Conservation (phyloP, 2,329 filamentous ascomycete species). For the Botryotinia globosa region DNA sequence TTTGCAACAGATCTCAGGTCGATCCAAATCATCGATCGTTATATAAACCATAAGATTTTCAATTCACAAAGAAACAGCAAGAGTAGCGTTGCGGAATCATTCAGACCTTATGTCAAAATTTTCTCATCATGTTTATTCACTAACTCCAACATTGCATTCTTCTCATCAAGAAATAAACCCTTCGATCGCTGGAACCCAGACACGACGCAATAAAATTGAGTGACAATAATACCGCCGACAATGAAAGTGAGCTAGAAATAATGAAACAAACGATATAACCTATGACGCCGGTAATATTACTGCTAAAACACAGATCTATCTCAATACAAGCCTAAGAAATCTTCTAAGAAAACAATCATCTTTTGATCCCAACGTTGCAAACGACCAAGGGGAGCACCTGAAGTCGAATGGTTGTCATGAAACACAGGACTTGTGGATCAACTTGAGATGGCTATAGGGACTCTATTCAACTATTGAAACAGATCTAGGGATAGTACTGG, state of each 20-base stretch:
- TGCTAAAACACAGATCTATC: neutral
- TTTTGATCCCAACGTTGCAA: neutral
- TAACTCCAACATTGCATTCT: no score
- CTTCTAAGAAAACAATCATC: neutral
- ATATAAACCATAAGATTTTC: neutral
- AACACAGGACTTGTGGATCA: neutral
- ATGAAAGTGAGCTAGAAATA: fast-evolving
- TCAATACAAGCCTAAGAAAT: neutral
- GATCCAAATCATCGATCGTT: no score
- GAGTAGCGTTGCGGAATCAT: no score
- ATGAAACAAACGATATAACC: fast-evolving
- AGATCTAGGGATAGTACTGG: fast-evolving
- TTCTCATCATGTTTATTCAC: no score
- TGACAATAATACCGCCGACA: neutral
- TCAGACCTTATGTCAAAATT: no score
- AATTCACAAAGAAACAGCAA: neutral
- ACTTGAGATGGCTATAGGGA: neutral
- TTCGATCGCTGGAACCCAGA: neutral
- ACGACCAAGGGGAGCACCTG: neutral
- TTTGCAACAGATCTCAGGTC: no score
- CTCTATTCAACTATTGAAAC: no score
- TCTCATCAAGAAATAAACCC: no score
- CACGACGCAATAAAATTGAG: fast-evolving
- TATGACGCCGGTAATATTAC: fast-evolving
- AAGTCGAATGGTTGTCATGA: neutral